These are phyloP conservation scores for Parastagonospora nodorum DNA, from an alignment of 2,329 filamentous ascomycete species.

Conservation along the genomic window DNA sequence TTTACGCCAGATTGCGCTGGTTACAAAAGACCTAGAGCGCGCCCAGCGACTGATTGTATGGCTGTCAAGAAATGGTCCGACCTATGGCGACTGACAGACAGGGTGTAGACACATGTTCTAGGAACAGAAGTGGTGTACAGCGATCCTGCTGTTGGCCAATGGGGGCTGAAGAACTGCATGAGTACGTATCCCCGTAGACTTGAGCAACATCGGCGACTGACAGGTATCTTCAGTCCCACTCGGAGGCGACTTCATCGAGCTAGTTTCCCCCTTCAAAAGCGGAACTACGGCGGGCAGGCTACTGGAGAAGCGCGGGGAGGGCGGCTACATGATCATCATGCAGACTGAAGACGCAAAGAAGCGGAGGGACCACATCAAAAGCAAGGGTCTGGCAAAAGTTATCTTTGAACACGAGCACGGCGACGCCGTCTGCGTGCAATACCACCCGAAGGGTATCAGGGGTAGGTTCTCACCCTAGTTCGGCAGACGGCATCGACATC, in stretches of 20 bases:
- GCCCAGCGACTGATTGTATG: slow-evolving; percentile 34
- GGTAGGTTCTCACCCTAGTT: slow-evolving; percentile 18
- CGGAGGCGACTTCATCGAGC: slow-evolving; percentile 52
- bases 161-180: slow-evolving; percentile 49
- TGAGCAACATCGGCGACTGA: background rate
- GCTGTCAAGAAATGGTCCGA: background rate
- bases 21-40: slow-evolving; percentile 33
- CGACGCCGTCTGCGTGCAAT: slow-evolving; percentile 48
- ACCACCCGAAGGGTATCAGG: slow-evolving; percentile 52
- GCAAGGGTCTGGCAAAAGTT: slow-evolving; percentile 41
- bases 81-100: background rate
- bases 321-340: slow-evolving; percentile 58
- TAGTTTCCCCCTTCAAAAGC: slow-evolving; percentile 46
- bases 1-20: slow-evolving; percentile 44
- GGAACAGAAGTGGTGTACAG: slow-evolving; percentile 49
- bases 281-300: slow-evolving; percentile 50
- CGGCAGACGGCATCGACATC: background rate
- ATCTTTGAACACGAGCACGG: slow-evolving; percentile 45
- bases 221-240: slow-evolving; percentile 41
- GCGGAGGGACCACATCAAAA: slow-evolving; percentile 46
- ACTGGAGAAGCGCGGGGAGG: slow-evolving; percentile 50
- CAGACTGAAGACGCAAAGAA: slow-evolving; percentile 49
- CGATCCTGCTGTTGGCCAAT: slow-evolving; percentile 46
- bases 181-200: slow-evolving; percentile 21
- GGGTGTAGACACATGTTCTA: slow-evolving; percentile 41